Conservation (phyloP, 2,329 filamentous ascomycete genomes). For the Triangularia verruculosa region DNA sequence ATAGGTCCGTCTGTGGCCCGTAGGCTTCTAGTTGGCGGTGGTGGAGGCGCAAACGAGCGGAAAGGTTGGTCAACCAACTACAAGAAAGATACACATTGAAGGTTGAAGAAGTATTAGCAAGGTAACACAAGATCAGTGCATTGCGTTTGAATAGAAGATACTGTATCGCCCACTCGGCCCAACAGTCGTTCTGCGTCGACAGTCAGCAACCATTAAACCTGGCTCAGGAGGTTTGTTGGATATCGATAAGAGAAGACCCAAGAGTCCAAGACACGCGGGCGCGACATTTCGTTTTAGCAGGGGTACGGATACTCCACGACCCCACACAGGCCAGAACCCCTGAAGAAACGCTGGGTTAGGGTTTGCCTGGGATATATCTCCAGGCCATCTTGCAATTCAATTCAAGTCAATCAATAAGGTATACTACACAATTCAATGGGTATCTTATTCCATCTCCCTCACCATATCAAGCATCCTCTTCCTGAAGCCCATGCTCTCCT, state of each 20-base stretch:
- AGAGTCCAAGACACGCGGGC: background rate
- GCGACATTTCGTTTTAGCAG: background rate
- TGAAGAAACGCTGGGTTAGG: background rate
- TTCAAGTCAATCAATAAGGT: too few relatives aligned
- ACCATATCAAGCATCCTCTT: slow-evolving; percentile 42
- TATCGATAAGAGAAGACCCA: background rate
- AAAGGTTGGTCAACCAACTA: background rate
- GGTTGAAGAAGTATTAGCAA: background rate
- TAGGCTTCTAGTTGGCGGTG: background rate
- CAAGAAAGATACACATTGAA: background rate
- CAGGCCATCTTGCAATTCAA: background rate
- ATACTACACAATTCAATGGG: background rate
- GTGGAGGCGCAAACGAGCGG: background rate
- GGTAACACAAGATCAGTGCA: background rate
- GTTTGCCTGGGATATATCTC: too few relatives aligned
- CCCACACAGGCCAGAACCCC: background rate
- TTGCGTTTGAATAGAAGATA: background rate
- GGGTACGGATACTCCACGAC: background rate
- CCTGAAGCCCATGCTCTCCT: slow-evolving; percentile 46
- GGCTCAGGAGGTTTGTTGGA: background rate
- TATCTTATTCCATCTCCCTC: slow-evolving; percentile 13
- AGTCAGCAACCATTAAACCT: background rate
- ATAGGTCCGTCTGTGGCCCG: background rate
- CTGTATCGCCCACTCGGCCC: background rate
- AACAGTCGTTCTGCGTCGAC: background rate